A percentile compares a stretch with the other conserved stretches of the same genome.
phyloP scores from a whole-genome alignment of 202 grass and related monocot species.

The Schoenoplectus tabernaemontani region DNA sequence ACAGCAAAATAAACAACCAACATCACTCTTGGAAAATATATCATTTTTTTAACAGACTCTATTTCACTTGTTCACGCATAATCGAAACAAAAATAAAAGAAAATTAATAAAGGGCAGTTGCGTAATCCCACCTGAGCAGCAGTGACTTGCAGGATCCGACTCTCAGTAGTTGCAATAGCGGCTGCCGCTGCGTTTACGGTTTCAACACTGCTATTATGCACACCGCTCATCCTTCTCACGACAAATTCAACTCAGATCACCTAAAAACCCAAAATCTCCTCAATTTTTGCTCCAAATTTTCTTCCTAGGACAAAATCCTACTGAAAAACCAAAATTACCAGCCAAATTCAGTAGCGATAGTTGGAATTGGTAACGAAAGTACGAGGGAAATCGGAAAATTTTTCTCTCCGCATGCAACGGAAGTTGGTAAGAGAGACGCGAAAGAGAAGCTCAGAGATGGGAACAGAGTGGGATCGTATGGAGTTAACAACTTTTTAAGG shows the following conservation, averaged over 20 bases:
- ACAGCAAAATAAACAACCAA: background rate
- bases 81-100: conserved; percentile 1
- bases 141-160: conserved; percentile 51
- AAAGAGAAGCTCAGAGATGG: background rate
- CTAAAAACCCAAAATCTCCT: background rate
- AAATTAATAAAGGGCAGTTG: background rate
- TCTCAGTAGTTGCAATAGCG: conserved; percentile 70
- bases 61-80: background rate
- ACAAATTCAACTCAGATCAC: conserved; percentile 31
- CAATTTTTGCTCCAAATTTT: background rate
- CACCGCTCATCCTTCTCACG: conserved; percentile 47
- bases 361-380: background rate
- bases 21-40: background rate
- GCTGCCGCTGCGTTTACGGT: conserved; percentile 89
- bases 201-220: conserved; percentile 70
- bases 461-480: background rate
- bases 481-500: conserved; percentile 6
- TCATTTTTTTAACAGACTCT: background rate
- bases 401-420: background rate
- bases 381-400: background rate
- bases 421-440: background rate
- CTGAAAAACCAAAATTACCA: background rate
- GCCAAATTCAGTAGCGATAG: background rate
- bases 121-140: conserved; percentile 37
- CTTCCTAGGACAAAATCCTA: background rate